These are phyloP conservation scores for Pseudogymnoascus sp. DNA, from an alignment of 2,329 filamentous ascomycete genomes.

Conservation along the genomic window DNA sequence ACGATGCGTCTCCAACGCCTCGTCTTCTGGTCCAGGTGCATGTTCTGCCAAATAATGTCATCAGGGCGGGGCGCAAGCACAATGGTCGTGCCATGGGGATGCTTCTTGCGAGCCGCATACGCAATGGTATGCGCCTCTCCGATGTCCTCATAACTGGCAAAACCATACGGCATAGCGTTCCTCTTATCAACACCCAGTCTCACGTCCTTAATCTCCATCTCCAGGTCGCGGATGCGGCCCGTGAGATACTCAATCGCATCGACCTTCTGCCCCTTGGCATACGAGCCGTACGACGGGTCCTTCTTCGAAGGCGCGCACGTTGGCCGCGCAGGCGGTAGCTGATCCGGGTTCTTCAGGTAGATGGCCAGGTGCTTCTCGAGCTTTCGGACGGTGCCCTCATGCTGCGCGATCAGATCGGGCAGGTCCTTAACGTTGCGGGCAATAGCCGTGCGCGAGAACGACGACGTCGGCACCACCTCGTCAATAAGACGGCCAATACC, in stretches of 20 bases:
- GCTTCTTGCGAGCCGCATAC: conserved; percentile 71
- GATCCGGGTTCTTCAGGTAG: conserved; percentile 80
- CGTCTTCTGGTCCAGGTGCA: conserved; percentile 61
- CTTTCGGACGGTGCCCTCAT: conserved; percentile 70
- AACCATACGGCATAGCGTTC: conserved; percentile 84
- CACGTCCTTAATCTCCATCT: conserved; percentile 76
- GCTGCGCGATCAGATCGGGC: conserved; percentile 75
- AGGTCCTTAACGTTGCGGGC: conserved; percentile 89
- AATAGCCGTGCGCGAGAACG: conserved; percentile 71
- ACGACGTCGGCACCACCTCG: conserved; percentile 66
- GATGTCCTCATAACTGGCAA: conserved; percentile 87
- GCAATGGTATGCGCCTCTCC: conserved; percentile 82
- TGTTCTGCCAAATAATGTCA: conserved; percentile 94
- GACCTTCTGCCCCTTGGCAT: conserved; percentile 64
- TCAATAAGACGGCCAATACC: conserved; percentile 81
- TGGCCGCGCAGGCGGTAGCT: conserved; percentile 69
- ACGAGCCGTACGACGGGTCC: conserved; percentile 58
- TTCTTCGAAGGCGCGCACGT: conserved; percentile 73
- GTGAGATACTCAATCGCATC: conserved; percentile 94
- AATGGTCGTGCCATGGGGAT: conserved; percentile 69
- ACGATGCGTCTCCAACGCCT: conserved; percentile 66
- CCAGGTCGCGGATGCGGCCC: conserved; percentile 72
- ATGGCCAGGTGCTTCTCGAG: conserved; percentile 79
- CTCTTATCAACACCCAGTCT: conserved; percentile 76
- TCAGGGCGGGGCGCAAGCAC: conserved; percentile 75